Evolutionary conservation across 345 rosid genomes (phyloP).

Genomic region (Barbarea vulgaris): DNA sequence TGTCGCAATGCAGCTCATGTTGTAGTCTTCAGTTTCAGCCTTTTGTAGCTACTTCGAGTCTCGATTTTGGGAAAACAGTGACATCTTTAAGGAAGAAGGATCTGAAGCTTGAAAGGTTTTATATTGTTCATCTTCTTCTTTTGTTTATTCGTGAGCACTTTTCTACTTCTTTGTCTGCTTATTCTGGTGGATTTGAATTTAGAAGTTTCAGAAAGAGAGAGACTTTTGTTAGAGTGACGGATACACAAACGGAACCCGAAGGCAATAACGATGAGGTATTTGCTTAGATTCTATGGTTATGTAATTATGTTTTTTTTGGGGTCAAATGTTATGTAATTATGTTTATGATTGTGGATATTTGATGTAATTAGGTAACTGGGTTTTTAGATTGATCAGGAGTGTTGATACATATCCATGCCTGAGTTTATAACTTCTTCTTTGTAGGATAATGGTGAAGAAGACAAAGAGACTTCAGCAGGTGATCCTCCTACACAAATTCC

Average conservation of each 20-base stretch:
- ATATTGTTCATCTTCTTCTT: not conserved
- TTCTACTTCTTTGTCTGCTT: not conserved
- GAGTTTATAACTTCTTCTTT: conserved; percentile 21
- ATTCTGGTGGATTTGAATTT: conserved; percentile 8
- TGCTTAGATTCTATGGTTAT: not conserved
- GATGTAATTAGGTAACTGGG: not conserved
- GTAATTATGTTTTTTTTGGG: too few species aligned
- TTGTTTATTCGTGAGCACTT: not conserved
- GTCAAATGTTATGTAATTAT: too few species aligned
- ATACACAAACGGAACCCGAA: conserved; percentile 74
- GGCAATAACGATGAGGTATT: conserved; percentile 71
- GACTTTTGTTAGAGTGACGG: conserved; percentile 58
- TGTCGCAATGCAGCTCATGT: conserved; percentile 60
- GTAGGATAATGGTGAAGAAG: conserved; percentile 54
- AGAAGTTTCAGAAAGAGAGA: conserved; percentile 54
- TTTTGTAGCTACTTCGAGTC: conserved; percentile 46
- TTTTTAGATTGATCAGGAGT: not conserved
- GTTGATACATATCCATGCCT: not conserved
- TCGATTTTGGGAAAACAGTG: conserved; percentile 34
- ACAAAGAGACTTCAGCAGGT: conserved; percentile 45
- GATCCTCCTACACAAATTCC: conserved; percentile 44
- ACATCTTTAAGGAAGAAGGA: conserved; percentile 28
- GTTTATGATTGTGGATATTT: conserved; percentile 10
- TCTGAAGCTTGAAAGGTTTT: conserved; percentile 54
- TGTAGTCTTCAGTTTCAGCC: conserved; percentile 59